A percentile compares a stretch with the other conserved stretches of the same genome.
These are phyloP conservation scores for Ogataea populi-albae DNA, from an alignment of 805 yeast genomes.

Conservation along the genomic window DNA sequence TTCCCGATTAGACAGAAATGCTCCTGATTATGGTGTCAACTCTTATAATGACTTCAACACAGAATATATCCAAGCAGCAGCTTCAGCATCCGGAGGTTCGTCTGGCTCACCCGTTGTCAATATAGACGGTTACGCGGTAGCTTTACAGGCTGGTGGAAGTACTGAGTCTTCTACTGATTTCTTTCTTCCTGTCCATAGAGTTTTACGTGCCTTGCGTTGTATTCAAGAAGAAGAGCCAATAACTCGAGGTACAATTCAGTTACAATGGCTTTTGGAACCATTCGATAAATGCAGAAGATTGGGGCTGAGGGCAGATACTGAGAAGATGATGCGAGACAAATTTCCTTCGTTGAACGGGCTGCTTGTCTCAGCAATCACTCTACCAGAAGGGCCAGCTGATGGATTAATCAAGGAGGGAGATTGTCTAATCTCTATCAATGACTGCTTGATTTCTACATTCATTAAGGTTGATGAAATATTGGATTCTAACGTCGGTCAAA, in stretches of 20 bases:
- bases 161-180: constrained; percentile 91
- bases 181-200: constrained; percentile 82
- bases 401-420: constrained; percentile 79
- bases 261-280: constrained; percentile 83
- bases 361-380: constrained; percentile 74
- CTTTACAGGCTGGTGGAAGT: constrained; percentile 92
- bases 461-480: constrained; percentile 79
- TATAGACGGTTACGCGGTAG: constrained; percentile 82
- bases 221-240: constrained; percentile 57
- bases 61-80: constrained; percentile 94
- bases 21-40: constrained; percentile 87
- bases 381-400: constrained; percentile 86
- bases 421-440: constrained; percentile 71
- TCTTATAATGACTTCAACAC: constrained; percentile 93
- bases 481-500: constrained; percentile 65
- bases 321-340: constrained; percentile 58
- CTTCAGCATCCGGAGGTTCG: constrained; percentile 93
- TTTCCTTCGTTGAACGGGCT: constrained; percentile 79
- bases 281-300: constrained; percentile 87
- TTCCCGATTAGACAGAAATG: constrained; percentile 83
- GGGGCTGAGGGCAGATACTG: constrained; percentile 76
- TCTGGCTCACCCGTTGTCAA: constrained; percentile 96
- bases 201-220: constrained; percentile 75
- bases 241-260: constrained; percentile 89
- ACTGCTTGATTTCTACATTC: constrained; percentile 60